Conservation (phyloP, 306 rosid genomes). For the Betula pendula region DNA sequence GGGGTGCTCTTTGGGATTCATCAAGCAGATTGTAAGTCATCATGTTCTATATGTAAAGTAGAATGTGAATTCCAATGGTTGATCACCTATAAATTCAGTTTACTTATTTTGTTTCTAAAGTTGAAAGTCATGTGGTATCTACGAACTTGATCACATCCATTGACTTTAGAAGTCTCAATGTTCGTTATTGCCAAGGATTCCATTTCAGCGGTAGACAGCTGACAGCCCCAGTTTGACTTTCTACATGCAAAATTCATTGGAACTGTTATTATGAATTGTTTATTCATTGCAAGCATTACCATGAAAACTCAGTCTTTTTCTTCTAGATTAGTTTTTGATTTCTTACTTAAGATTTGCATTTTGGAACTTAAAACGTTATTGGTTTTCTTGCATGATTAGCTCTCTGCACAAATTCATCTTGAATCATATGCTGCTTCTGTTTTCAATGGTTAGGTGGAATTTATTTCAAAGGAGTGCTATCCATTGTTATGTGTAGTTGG, state of each 20-base stretch:
- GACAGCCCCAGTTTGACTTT: not conserved
- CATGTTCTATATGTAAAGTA: not conserved
- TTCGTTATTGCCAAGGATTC: not conserved
- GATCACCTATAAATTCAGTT: too few relatives aligned
- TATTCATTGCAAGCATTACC: not conserved
- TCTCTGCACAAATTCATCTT: not conserved
- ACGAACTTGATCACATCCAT: not conserved
- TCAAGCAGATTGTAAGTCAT: constrained; percentile 58
- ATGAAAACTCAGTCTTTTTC: not conserved
- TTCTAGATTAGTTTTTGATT: not conserved
- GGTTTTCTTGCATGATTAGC: not conserved
- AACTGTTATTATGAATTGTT: not conserved
- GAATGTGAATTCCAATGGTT: not conserved
- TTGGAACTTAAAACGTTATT: not conserved
- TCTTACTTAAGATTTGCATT: not conserved
- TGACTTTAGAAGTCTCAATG: not conserved
- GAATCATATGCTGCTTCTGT: too few relatives aligned
- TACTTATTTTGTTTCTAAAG: not conserved
- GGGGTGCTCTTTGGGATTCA: constrained; percentile 59
- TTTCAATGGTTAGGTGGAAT: not conserved
- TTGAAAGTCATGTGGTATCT: not conserved
- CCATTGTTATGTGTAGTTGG: not conserved
- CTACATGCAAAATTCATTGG: not conserved
- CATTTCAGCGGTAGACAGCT: not conserved
- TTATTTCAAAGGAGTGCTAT: not conserved